Evolutionary conservation across 805 yeast genomes (phyloP), one percentile per base, ranked within the genome.

Genomic region (Lipomyces japonicus): DNA sequence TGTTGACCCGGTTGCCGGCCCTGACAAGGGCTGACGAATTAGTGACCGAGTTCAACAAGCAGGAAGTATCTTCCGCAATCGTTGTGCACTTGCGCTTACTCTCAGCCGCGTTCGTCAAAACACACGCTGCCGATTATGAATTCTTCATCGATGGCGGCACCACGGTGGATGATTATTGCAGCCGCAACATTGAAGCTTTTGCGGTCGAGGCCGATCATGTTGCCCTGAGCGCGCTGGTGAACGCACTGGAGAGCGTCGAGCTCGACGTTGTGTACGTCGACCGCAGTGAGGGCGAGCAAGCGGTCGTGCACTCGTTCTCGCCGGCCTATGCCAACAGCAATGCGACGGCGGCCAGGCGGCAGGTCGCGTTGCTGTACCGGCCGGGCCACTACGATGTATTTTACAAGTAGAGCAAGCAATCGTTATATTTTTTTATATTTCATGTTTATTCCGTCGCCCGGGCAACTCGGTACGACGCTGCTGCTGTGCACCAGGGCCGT

Each of bases 301-400:
- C 57, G 12, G 44, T 42, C 12, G 51, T 49, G 40, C 58, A 57
- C 38, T 3, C 38, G 23, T 52, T 57, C 23, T 38, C 21, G 28
- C 59, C 59, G 23, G 25, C 24, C 19, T 34, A 31, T 21, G 30
- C 40, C 41, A 31, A 31, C 24, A 22, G 34, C 35, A 18, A 22
- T 23, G 31, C 28, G 21, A 14, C 37, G 7, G 21, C 21, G 7
- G 21, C 37, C 6, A 19, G 16, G 9, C 7, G 37, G 21, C 7
- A 14, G 45, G 48, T 58, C 31, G 48, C 48, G 14, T 51, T 58
- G 36, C 44, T 58, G 42, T 58, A 58, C 42, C 48, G 61, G 43
- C 61, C 61, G 23, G 61, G 61, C 7, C 61, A 58, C 41, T 58
- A 58, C 51, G 61, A 58, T 25, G 39, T 58, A 19, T 54, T 57